Evolutionary conservation across 2,329 filamentous ascomycete genomes (phyloP).

Genomic region (Lasiodiplodia sp.): DNA sequence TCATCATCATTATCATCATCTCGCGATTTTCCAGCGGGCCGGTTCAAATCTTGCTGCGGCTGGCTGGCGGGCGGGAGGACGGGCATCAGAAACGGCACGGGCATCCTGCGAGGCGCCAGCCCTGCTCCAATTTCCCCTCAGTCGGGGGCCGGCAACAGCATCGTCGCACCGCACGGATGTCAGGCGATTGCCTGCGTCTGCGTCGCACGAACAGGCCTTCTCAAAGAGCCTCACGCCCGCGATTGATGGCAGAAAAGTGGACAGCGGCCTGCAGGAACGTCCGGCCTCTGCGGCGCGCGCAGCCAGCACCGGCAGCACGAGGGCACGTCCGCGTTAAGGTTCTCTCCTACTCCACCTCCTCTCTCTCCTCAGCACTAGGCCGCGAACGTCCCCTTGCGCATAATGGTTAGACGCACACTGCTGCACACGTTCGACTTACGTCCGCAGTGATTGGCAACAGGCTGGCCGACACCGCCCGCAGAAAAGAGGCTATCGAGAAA

Average conservation of each 20-base stretch:
- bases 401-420: conserved; percentile 20
- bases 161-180: conserved; percentile 28
- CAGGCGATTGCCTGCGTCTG: conserved; percentile 28
- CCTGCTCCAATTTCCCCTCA: conserved; percentile 22
- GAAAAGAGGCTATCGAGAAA: conserved; percentile 16
- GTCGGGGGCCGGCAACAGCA: conserved; percentile 1
- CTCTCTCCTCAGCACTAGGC: conserved; percentile 27
- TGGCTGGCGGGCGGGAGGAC: conserved; percentile 10
- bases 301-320: neutral
- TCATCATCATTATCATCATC: conserved; percentile 6
- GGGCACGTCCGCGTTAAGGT: conserved; percentile 13
- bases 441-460: conserved; percentile 16
- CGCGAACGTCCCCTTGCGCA: conserved; percentile 20
- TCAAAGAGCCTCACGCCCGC: conserved; percentile 21
- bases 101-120: neutral
- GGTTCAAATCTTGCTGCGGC: conserved; percentile 25
- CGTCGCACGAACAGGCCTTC: conserved; percentile 28
- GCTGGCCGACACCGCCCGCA: conserved; percentile 1
- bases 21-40: conserved; percentile 20
- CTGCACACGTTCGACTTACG: conserved; percentile 21
- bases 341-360: conserved; percentile 20
- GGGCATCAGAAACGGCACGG: conserved; percentile 9
- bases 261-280: conserved; percentile 25
- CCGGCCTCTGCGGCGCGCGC: conserved; percentile 4
- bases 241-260: conserved; percentile 23